These are phyloP conservation scores for Penicillium lagena DNA, from an alignment of 495 filamentous ascomycete species.

Conservation along the genomic window DNA sequence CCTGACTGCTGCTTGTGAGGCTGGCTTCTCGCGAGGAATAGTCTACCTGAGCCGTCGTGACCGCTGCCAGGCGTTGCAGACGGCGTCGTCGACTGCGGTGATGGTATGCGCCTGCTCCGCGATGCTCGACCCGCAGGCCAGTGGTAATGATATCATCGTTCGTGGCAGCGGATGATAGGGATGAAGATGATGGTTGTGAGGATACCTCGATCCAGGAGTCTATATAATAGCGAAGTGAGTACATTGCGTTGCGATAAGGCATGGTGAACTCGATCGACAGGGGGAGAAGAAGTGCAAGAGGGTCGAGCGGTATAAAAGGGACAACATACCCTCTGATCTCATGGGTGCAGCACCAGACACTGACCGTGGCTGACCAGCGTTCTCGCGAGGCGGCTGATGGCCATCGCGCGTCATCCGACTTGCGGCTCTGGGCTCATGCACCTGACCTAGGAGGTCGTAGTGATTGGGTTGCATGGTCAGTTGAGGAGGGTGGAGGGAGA, in stretches of 20 bases:
- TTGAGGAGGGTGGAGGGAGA: neutral
- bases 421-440: slow-evolving; percentile 32
- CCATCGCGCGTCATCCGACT: slow-evolving; percentile 36
- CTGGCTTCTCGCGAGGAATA: slow-evolving; percentile 34
- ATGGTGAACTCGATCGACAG: slow-evolving; percentile 15
- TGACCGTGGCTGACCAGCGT: slow-evolving; percentile 27
- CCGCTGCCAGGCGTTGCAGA: slow-evolving; percentile 39
- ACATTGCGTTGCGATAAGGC: slow-evolving; percentile 33
- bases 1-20: slow-evolving; percentile 65
- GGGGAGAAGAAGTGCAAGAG: slow-evolving; percentile 4
- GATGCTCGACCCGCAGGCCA: slow-evolving; percentile 66
- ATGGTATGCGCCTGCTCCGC: slow-evolving; percentile 24
- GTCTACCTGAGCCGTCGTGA: slow-evolving; percentile 43
- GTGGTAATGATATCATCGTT: slow-evolving; percentile 85
- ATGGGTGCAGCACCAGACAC: slow-evolving; percentile 27
- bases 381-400: slow-evolving; percentile 24
- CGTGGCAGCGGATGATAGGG: slow-evolving; percentile 67
- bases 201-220: slow-evolving; percentile 97
- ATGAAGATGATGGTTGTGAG: slow-evolving; percentile 88
- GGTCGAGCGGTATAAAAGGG: slow-evolving; percentile 8
- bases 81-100: slow-evolving; percentile 49
- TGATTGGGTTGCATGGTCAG: slow-evolving; percentile 39
- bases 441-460: slow-evolving; percentile 41
- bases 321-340: slow-evolving; percentile 42
- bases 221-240: slow-evolving; percentile 53